Percentiles rank a stretch among this genome's conserved stretches.
These are phyloP conservation scores for Groenewaldozyma sp. DNA, from an alignment of 1,139 yeast genomes.

Conservation along the genomic window DNA sequence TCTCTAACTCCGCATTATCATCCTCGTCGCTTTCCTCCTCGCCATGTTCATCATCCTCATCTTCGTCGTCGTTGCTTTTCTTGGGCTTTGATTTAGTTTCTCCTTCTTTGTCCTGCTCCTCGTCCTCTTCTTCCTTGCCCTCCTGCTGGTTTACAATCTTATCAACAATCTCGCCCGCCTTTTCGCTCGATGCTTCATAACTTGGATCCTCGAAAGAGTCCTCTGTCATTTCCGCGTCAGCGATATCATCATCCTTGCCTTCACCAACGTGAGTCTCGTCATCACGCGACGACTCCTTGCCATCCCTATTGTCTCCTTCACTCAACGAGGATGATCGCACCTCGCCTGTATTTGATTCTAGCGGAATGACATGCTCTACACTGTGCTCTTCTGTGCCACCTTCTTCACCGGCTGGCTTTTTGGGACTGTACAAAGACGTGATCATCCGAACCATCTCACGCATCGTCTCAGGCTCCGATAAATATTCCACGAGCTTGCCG, in stretches of 20 bases:
- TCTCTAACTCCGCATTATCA: slow-evolving; percentile 22
- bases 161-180: too few relatives aligned
- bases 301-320: slow-evolving; percentile 9
- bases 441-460: slow-evolving; percentile 59
- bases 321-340: not conserved
- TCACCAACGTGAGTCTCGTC: not conserved
- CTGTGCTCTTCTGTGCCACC: slow-evolving; percentile 14
- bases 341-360: not conserved
- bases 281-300: not conserved
- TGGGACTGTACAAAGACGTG: slow-evolving; percentile 24
- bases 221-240: not conserved
- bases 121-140: slow-evolving; percentile 13
- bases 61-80: slow-evolving; percentile 24
- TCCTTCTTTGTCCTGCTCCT: slow-evolving; percentile 20
- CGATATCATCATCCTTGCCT: not conserved
- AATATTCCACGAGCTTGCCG: slow-evolving; percentile 68
- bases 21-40: slow-evolving; percentile 35
- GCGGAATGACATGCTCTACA: not conserved
- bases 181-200: not conserved
- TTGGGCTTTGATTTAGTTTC: slow-evolving; percentile 13
- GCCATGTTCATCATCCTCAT: slow-evolving; percentile 31
- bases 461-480: slow-evolving; percentile 65
- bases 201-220: not conserved
- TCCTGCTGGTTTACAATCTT: not conserved
- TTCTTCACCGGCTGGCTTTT: slow-evolving; percentile 26